Base-by-base conservation (phyloP, 2,329 filamentous ascomycete species). In the Moelleriella libera region DNA sequence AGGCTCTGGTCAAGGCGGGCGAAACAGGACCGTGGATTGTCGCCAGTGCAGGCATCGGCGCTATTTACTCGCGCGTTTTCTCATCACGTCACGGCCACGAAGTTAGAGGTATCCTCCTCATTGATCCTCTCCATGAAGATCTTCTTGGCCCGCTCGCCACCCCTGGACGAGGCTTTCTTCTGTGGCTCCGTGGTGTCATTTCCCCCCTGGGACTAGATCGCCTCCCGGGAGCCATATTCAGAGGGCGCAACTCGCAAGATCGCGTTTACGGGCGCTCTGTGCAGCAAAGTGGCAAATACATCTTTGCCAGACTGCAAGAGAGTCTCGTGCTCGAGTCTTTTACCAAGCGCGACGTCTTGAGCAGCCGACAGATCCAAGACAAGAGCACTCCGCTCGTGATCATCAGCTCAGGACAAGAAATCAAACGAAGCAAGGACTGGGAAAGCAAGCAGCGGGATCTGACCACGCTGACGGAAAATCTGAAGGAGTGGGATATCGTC, bases 291-390 rank as follows among this genome's bases (percentile, higher is more conserved):
- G 86, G 85, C 51, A 94, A 89, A 62, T 83, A 78, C 61, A 83
- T 96, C 63, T 95, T 94, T 62, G 85, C 88, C 5, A 86, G 89
- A 65, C 72, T 98, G 48, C 92, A 98, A 65, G 92, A 98, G 68
- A 90, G 83, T 53, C 72, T 97, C 1, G 88, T 96, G 32, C 89
- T 89, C 0, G 77, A 82, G 53, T 87, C 85, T 1, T 78, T 97
- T 54, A 88, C 88, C 11, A 83, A 82, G 62, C 85, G 85, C 34
- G 92, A 98, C 58, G 80, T 94, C 14, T 70, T 75, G 43, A 85
- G 82, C 50, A 88, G 88, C 49, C 74, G 84, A 28, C 81, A 82
- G 44, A 92, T 97, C 47, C 87, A 95, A 65, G 74, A 76, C 49
- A 72, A 72, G n/a, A 71, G 85, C 49, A 85, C 84, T 11, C 83